Evolutionary conservation across 2,329 filamentous ascomycete species (phyloP).

Genomic region (Sporothrix dimorphospora): DNA sequence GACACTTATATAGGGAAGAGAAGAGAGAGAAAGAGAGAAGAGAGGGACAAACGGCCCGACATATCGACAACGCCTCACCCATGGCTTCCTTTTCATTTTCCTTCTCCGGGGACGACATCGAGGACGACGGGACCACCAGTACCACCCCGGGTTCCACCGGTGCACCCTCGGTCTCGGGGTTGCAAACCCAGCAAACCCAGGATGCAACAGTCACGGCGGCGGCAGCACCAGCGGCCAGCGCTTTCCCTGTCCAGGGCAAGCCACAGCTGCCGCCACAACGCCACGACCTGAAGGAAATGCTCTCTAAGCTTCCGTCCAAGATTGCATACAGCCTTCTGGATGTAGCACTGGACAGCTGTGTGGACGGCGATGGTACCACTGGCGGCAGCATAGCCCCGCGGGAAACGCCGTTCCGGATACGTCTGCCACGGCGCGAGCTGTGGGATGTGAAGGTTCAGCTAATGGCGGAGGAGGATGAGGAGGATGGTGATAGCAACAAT

Average conservation of each 20-base stretch:
- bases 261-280: conserved; percentile 58
- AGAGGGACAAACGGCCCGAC: not conserved
- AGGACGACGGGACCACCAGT: conserved; percentile 40
- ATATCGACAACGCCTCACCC: no score
- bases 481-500: conserved; percentile 50
- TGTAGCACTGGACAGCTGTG: conserved; percentile 53
- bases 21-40: not conserved
- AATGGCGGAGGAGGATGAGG: conserved; percentile 70
- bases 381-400: not conserved
- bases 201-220: conserved; percentile 26
- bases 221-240: conserved; percentile 44
- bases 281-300: conserved; percentile 55
- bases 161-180: conserved; percentile 24
- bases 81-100: conserved; percentile 52
- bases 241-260: conserved; percentile 65
- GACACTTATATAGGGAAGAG: no score
- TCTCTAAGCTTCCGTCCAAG: conserved; percentile 69
- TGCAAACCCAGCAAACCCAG: conserved; percentile 11
- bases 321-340: conserved; percentile 68
- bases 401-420: conserved; percentile 40
- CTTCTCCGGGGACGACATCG: conserved; percentile 68
- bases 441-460: conserved; percentile 82
- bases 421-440: conserved; percentile 72
- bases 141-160: conserved; percentile 32
- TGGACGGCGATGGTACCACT: conserved; percentile 30